Evolutionary conservation across 148 eudicot genomes (phyloP).

Genomic region (Polygonum maritimum): DNA sequence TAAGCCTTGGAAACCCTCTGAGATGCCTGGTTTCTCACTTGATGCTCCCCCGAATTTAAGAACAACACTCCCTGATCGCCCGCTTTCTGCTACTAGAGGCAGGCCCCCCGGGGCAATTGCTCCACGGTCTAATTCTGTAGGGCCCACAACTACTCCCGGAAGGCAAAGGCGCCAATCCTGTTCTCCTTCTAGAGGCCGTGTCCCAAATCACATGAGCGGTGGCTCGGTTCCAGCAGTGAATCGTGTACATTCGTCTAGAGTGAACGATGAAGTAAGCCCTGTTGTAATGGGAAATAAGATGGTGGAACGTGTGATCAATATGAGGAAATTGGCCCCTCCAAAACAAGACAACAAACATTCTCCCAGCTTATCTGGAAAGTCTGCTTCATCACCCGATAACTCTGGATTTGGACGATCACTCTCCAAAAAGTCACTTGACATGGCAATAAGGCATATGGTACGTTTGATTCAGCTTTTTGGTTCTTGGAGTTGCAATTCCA

Average conservation of each 20-base stretch:
- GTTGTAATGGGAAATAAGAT: slow-evolving; percentile 74
- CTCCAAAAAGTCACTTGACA: slow-evolving; percentile 91
- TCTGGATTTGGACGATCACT: slow-evolving; percentile 86
- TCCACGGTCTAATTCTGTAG: slow-evolving; percentile 69
- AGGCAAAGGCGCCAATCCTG: slow-evolving; percentile 77
- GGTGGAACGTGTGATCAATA: slow-evolving; percentile 94
- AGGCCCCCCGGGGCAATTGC: slow-evolving; percentile 60
- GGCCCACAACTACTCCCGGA: slow-evolving; percentile 44
- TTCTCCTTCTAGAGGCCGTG: slow-evolving; percentile 87
- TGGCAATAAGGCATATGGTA: slow-evolving; percentile 99
- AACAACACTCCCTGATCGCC: slow-evolving; percentile 77
- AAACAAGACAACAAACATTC: slow-evolving; percentile 73
- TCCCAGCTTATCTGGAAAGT: slow-evolving; percentile 82
- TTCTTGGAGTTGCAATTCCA: too few relatives aligned
- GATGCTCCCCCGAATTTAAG: slow-evolving; percentile 90
- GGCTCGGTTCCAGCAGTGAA: slow-evolving; percentile 74
- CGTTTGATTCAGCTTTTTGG: slow-evolving; percentile 12
- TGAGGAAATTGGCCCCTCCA: slow-evolving; percentile 86
- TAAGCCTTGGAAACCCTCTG: slow-evolving; percentile 90
- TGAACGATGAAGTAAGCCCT: slow-evolving; percentile 75
- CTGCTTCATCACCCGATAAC: slow-evolving; percentile 84
- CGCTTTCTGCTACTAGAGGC: slow-evolving; percentile 76
- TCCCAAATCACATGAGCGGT: slow-evolving; percentile 61
- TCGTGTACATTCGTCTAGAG: slow-evolving; percentile 65
- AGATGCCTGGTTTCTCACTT: slow-evolving; percentile 91